Base-by-base conservation (phyloP, 352 stramenopile genomes). In the Ophiocytium majus region DNA sequence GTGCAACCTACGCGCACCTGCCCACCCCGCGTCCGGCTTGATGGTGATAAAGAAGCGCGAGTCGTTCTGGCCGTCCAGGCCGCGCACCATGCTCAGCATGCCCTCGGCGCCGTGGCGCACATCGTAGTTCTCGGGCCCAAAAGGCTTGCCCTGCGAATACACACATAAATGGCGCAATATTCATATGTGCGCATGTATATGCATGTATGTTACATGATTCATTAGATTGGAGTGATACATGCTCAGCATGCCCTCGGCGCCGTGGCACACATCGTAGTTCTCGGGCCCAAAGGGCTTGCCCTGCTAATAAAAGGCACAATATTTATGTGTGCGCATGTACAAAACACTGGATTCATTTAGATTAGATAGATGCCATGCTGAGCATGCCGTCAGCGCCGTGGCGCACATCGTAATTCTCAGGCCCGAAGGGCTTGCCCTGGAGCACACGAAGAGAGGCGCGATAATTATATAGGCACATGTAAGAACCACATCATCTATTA, bases 21-120 rank as follows among this genome's bases (percentile, higher is more conserved):
- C 84, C 84, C 84, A 88, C 28, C 84, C 84, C 14, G 84, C 66
- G 33, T 88, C 84, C 9, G 84, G 79, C 57, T 88, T 88, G 43
- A 88, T 85, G 32, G 80, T 84, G 64, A 88, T 88, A 75, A 87
- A 87, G 23, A 87, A 87, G 34, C 84, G 81, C 71, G 74, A 83
- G 74, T 88, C 84, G 49, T 82, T 82, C 43, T 88, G 35, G 76
- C 33, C 66, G 76, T 88, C 84, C 0, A 50, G 32, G 84, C 83
- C 82, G 36, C 79, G 63, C 43, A 83, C 84, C 84, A 88, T 88
- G 76, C 84, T 88, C 63, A 88, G 19, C 31, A 88, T 50, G 1
- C 84, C 84, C 74, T 88, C 84, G 57, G 81, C 81, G 36, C 63
- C 81, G 37, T 88, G 84, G 5, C 31, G 82, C 37, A 83, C 79